A percentile compares a stretch with the other conserved stretches of the same genome.
These are phyloP conservation scores for Phytophthora rubi DNA, from an alignment of 352 stramenopile species.

Conservation along the genomic window DNA sequence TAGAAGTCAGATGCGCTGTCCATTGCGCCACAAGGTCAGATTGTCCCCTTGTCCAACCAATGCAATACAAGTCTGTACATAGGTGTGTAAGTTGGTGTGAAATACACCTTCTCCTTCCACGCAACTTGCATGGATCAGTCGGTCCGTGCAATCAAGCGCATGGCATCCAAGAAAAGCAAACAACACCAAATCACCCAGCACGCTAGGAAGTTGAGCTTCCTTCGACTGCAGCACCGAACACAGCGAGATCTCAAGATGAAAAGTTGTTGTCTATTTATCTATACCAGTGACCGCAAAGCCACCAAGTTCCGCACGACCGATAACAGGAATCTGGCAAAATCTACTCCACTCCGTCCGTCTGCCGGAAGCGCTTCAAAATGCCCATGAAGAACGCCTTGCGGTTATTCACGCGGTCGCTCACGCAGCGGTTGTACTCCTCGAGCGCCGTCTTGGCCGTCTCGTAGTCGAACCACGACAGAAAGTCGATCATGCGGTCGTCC, in stretches of 20 bases:
- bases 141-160: background rate
- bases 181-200: background rate
- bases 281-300: conserved; percentile 12
- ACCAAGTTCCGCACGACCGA: background rate
- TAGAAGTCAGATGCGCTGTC: conserved; percentile 63
- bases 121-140: background rate
- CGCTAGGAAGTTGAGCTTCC: background rate
- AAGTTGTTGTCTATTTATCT: conserved; percentile 35
- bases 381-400: conserved; percentile 91
- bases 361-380: conserved; percentile 87
- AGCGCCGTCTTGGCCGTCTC: conserved; percentile 85
- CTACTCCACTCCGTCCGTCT: conserved; percentile 59
- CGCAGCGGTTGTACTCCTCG: conserved; percentile 81
- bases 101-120: background rate
- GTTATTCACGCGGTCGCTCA: conserved; percentile 79
- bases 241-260: background rate
- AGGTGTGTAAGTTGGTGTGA: conserved; percentile 2
- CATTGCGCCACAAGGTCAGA: conserved; percentile 50
- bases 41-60: background rate
- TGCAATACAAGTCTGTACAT: background rate
- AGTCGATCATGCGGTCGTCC: conserved; percentile 89
- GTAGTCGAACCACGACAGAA: conserved; percentile 90
- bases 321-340: background rate
- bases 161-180: background rate
- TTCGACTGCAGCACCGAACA: background rate